Evolutionary conservation across 108 stramenopile genomes (phyloP).

Genomic region (Pseudonitzschia pungens): DNA sequence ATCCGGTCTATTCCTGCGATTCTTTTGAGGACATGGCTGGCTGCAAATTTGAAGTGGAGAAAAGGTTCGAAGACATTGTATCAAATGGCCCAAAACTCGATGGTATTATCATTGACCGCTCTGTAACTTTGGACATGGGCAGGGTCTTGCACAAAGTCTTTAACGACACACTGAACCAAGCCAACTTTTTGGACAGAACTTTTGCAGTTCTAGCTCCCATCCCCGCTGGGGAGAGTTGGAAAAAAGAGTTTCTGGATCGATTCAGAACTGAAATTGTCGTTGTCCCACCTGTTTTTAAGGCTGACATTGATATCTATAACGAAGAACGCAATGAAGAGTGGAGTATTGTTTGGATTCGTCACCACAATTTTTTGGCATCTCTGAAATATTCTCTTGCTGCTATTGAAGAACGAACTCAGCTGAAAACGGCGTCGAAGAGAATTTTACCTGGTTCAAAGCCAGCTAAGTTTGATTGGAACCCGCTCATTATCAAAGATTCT

Average conservation of each 20-base stretch:
- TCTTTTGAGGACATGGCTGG: conserved; percentile 1
- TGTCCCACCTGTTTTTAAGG: background rate
- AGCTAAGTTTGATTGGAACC: background rate
- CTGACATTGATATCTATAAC: conserved; percentile 2
- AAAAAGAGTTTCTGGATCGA: conserved; percentile 2
- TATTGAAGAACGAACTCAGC: background rate
- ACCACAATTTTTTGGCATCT: background rate
- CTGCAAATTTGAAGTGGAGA: background rate
- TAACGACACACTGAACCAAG: background rate
- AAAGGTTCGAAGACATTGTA: background rate
- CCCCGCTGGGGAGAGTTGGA: conserved; percentile 8
- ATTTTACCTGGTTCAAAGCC: background rate
- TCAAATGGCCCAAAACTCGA: background rate
- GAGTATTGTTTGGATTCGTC: background rate
- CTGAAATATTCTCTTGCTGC: background rate
- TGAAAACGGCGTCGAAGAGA: background rate
- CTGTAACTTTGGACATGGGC: background rate
- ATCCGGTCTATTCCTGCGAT: conserved; percentile 10
- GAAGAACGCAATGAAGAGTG: conserved; percentile 3
- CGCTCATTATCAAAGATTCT: background rate
- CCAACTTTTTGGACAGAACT: background rate
- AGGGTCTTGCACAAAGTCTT: conserved; percentile 14
- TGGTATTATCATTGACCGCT: conserved; percentile 7
- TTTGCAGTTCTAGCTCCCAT: conserved; percentile 4
- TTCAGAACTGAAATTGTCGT: conserved; percentile 9